Conservation (phyloP, 495 filamentous ascomycete genomes). For the Neurospora tetraspora region DNA sequence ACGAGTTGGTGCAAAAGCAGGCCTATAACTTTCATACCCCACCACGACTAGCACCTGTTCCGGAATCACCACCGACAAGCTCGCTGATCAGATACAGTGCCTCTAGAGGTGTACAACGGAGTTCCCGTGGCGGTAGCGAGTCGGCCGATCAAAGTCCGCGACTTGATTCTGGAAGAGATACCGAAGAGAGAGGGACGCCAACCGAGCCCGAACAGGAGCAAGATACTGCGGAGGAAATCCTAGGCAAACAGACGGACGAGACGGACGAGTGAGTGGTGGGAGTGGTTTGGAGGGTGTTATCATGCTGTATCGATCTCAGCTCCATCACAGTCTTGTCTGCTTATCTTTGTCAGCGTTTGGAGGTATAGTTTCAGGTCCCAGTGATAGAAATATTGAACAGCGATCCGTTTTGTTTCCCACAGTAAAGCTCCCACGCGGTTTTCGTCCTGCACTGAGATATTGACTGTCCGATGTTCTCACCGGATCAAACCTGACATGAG, state of each 20-base stretch:
- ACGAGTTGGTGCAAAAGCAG: neutral
- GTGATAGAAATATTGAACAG: neutral
- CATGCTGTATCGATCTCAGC: neutral
- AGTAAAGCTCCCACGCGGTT: neutral
- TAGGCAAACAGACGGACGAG: neutral
- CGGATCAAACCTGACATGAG: neutral
- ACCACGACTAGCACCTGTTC: neutral
- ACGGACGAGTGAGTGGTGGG: neutral
- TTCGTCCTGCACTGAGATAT: neutral
- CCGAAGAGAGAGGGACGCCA: neutral
- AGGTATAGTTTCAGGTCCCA: neutral
- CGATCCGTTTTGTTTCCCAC: neutral
- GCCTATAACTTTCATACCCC: neutral
- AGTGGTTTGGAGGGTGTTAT: neutral
- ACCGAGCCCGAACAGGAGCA: neutral
- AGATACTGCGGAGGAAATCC: neutral
- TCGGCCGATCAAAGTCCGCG: neutral
- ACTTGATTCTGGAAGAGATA: neutral
- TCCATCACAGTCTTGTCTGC: neutral
- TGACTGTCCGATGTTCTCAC: neutral
- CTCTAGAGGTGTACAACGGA: neutral
- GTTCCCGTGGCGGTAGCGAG: neutral
- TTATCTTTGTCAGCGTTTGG: neutral
- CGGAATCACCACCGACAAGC: neutral
- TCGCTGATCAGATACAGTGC: neutral